Conservation (phyloP, 2,329 filamentous ascomycete genomes). For the Fusarium nematophilum region DNA sequence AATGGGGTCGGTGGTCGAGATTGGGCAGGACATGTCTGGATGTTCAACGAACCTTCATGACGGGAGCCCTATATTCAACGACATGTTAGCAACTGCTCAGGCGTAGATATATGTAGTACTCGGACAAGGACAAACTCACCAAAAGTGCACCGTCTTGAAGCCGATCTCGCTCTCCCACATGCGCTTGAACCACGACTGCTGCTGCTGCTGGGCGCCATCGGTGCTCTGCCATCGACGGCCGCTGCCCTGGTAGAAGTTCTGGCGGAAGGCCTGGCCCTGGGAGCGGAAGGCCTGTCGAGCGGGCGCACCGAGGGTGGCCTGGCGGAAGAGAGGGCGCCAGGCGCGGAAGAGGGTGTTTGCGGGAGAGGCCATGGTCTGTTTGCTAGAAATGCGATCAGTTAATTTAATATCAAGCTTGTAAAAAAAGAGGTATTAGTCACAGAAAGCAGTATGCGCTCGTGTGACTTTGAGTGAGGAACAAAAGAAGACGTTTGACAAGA, state of each 20-base stretch:
- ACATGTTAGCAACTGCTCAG: slow-evolving; percentile 34
- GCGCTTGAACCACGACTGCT: slow-evolving; percentile 73
- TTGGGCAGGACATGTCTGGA: background rate
- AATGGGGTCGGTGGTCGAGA: background rate
- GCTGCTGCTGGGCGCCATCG: slow-evolving; percentile 59
- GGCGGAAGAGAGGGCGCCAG: slow-evolving; percentile 67
- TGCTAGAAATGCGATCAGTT: background rate
- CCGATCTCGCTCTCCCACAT: slow-evolving; percentile 87
- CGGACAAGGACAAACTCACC: slow-evolving; percentile 62
- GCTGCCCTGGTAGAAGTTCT: slow-evolving; percentile 54
- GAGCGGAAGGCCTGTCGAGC: slow-evolving; percentile 65
- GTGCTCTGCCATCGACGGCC: slow-evolving; percentile 76
- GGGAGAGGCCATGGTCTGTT: slow-evolving; percentile 56
- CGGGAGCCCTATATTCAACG: slow-evolving; percentile 75
- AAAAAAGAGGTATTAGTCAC: slow-evolving; percentile 6
- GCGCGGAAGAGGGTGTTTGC: slow-evolving; percentile 64
- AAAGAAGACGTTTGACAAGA: background rate
- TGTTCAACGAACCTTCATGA: slow-evolving; percentile 75
- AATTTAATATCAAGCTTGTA: background rate
- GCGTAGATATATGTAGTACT: background rate
- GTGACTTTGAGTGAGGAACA: background rate
- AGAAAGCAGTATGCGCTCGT: slow-evolving; percentile 1
- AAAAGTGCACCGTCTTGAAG: slow-evolving; percentile 97
- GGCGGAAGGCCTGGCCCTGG: slow-evolving; percentile 53
- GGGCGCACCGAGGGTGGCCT: slow-evolving; percentile 63